Evolutionary conservation across 805 yeast species (phyloP), one percentile per base, ranked within the genome.

Genomic region (Candida lessepsii): DNA sequence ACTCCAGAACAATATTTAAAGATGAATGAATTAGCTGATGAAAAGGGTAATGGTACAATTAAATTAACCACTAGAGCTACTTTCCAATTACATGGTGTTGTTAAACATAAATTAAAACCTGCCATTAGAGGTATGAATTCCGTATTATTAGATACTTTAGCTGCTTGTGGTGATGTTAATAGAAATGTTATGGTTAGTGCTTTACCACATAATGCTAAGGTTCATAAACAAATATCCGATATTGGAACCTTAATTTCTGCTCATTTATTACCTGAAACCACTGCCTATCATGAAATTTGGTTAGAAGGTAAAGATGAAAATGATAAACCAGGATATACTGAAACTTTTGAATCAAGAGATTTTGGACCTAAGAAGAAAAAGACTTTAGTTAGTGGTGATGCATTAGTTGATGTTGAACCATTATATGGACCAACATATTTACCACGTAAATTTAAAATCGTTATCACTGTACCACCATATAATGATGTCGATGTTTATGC

Each of bases 101-200:
- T 91, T 43, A 91, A 91, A 68, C 88, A 83, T 63, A 77, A 91
- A 57, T 73, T 91, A 63, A 89, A 87, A 63, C 86, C 93, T 8
- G 82, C 96, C 1, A 88, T 91, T 50, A 83, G 95, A 70, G 96
- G 91, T 27, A 89, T 91, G 82, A 91, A 91, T 61, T 71, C 95
- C 13, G 84, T 82, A 5, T 75, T 91, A 53, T 76, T 91, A 83
- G 98, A 93, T 60, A 90, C 97, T 7, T 76, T 91, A 44, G 98
- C 96, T 45, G 98, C 98, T 1, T 91, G 97, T 74, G 98, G 98
- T 73, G 98, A 91, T 70, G 98, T 91, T 31, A 86, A 87, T 70
- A 84, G 98, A 77, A 91, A 91, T 59, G 96, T 91, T 31, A 91
- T 90, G 82, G 76, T 86, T 40, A 78, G 91, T 44, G 96, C 96